phyloP scores from a whole-genome alignment of 345 rosid species.

The Litchi chinensis region DNA sequence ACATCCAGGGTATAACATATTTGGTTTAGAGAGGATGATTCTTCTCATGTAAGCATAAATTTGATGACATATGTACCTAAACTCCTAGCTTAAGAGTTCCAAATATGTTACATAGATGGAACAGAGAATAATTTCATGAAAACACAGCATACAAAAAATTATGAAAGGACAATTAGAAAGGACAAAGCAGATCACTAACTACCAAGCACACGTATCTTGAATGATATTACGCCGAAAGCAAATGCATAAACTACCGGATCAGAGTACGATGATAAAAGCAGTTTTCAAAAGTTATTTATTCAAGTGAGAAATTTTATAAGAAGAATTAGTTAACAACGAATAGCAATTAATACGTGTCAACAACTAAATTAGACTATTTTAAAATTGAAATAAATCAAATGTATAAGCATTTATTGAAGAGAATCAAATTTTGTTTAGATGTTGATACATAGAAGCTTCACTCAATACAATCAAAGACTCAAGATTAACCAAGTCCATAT shows the following conservation, averaged over 20 bases:
- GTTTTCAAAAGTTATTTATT: neutral
- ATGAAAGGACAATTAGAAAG: too few species aligned
- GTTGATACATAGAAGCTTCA: slow-evolving; percentile 11
- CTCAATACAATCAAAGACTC: neutral
- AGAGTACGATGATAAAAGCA: neutral
- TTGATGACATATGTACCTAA: neutral
- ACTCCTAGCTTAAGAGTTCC: neutral
- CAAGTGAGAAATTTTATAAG: neutral
- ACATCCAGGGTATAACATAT: neutral
- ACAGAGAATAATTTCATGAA: neutral
- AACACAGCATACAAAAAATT: neutral
- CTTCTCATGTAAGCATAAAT: neutral
- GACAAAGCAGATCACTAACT: neutral
- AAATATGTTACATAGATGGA: neutral
- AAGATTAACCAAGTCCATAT: slow-evolving; percentile 16
- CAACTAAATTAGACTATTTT: neutral
- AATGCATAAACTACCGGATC: neutral
- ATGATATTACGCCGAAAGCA: too few species aligned
- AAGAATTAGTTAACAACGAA: slow-evolving; percentile 5
- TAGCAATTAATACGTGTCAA: neutral
- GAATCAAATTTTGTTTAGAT: neutral
- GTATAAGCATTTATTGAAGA: neutral
- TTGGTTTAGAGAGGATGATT: too few species aligned
- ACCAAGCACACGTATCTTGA: neutral
- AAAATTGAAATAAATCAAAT: neutral